Base-by-base conservation (phyloP, 2,329 filamentous ascomycete species). In the Cladorrhinum sp. region DNA sequence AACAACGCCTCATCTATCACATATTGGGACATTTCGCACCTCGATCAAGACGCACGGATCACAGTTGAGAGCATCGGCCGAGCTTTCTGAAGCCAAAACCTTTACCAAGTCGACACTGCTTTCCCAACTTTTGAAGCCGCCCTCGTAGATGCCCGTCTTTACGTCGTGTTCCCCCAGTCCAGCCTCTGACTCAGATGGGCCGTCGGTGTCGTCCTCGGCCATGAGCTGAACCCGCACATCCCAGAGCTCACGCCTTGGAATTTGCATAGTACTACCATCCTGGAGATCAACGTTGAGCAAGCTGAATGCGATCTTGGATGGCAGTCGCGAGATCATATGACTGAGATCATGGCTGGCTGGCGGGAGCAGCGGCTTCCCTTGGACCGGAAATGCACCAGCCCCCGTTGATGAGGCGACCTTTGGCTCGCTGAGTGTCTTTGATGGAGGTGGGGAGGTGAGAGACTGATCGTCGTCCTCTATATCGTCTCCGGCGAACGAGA, bases 41-140 rank as follows among this genome's bases (percentile, higher is more conserved):
- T 86, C 83, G 54, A 85, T 77, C 38, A 85, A 70, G 36, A 78
- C 76, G 55, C 77, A 72, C 0, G 78, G 73, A 25, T 71, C 70
- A 10, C 72, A 64, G 20, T 67, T 67, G 61, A 74, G 41, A 2
- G 72, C 62, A 18, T 75, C 66, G 53, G 76, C 73, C 12, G 69
- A 57, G 24, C 76, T 72, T 24, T 78, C 77, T 2, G 72, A 69
- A 0, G 79, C 79, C 27, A 88, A 73, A n/a, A 89, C 85, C 70
- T 86, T 90, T 55, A 91, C 89, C 18, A 95, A 79, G 71, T 95
- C 91, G 56, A 92, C 80, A 62, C 88, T 91, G 75, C 90, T 93
- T 76, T 95, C 91, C 91, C 91, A 95, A 69, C 89, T 93, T 78
- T 95, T 95, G 78, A 93, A 92, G 23, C 91, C 91, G 59, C 91